Evolutionary conservation across 352 stramenopile genomes (phyloP).

Genomic region (Aphanomyces invadans): DNA sequence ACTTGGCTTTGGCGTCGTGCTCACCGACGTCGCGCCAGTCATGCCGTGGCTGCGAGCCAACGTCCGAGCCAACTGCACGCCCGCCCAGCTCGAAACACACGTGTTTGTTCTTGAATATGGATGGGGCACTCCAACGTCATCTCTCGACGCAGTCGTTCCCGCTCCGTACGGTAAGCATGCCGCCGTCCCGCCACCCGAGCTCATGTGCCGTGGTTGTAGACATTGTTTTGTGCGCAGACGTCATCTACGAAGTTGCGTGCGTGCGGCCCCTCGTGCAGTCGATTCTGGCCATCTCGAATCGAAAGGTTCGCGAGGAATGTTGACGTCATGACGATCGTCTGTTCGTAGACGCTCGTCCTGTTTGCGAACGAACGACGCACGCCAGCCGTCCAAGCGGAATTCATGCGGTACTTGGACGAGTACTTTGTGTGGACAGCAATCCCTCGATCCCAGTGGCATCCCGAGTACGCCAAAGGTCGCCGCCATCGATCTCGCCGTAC

Average conservation of each 20-base stretch:
- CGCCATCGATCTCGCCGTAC: too few relatives aligned
- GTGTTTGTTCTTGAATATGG: constrained; percentile 52
- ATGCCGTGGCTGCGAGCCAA: constrained; percentile 71
- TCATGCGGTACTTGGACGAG: constrained; percentile 48
- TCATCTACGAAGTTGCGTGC: constrained; percentile 72
- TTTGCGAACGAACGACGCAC: constrained; percentile 68
- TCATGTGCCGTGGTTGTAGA: constrained; percentile 31
- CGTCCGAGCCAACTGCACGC: constrained; percentile 50
- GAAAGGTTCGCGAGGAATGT: constrained; percentile 29
- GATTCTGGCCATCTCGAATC: constrained; percentile 62
- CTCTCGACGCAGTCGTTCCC: constrained; percentile 30
- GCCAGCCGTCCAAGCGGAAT: constrained; percentile 52
- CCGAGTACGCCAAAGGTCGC: constrained; percentile 55
- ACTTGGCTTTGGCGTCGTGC: constrained; percentile 54
- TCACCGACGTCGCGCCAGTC: constrained; percentile 72
- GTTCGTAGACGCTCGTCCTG: constrained; percentile 54
- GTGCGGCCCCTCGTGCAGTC: constrained; percentile 72
- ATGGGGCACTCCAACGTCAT: constrained; percentile 50
- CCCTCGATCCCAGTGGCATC: constrained; percentile 44
- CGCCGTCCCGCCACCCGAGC: too few relatives aligned
- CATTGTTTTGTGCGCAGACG: constrained; percentile 71
- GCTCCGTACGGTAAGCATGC: constrained; percentile 52
- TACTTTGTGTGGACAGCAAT: constrained; percentile 76
- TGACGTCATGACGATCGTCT: neutral
- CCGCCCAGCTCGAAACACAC: constrained; percentile 42